These are phyloP conservation scores for Helotiales sp. DNA, from an alignment of 2,329 filamentous ascomycete genomes.

Conservation along the genomic window DNA sequence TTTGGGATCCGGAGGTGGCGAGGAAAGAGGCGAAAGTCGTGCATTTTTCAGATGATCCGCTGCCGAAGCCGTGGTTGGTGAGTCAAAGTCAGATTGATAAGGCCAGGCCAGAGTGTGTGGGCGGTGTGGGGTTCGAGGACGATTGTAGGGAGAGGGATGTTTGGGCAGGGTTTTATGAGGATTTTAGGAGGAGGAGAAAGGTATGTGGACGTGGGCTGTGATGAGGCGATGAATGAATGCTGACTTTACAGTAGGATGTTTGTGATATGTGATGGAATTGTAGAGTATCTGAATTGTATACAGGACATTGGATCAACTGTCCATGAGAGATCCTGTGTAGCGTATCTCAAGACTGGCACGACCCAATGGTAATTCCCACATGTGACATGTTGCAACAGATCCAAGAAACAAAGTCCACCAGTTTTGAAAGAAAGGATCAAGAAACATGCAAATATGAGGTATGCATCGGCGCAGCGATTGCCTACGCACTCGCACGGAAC, in stretches of 20 bases:
- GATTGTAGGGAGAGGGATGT: constrained; percentile 37
- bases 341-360: neutral
- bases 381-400: too few relatives aligned
- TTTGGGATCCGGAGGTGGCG: constrained; percentile 57
- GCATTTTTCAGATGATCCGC: constrained; percentile 65
- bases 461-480: too few relatives aligned
- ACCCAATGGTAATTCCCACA: too few relatives aligned
- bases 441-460: too few relatives aligned
- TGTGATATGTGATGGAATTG: neutral
- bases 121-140: constrained; percentile 19
- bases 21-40: constrained; percentile 59
- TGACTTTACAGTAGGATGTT: neutral
- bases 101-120: constrained; percentile 31
- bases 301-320: neutral
- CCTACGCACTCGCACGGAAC: too few relatives aligned
- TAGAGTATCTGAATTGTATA: neutral
- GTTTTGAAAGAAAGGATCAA: too few relatives aligned
- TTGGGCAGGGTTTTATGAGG: constrained; percentile 37
- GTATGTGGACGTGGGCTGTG: constrained; percentile 17
- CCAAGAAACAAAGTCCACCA: too few relatives aligned
- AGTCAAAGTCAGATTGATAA: constrained; percentile 17
- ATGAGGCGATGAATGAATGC: neutral
- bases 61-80: constrained; percentile 62
- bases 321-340: too few relatives aligned
- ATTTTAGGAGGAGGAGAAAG: constrained; percentile 35